phyloP scores from a whole-genome alignment of 306 rosid genomes.

The Castanopsis chinensis region DNA sequence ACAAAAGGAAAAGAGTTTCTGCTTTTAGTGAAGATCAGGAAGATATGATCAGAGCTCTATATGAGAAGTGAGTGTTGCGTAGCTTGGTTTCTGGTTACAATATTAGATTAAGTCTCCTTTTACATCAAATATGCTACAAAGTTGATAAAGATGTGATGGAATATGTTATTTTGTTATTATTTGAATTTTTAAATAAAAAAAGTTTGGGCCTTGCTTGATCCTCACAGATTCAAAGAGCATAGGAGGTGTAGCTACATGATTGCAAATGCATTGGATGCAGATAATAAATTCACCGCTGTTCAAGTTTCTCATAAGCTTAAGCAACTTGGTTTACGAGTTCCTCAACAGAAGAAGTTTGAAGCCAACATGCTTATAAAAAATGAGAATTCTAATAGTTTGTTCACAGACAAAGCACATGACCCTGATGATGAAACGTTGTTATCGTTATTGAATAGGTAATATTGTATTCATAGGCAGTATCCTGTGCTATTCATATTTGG shows the following conservation, averaged over 20 bases:
- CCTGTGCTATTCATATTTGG: background rate
- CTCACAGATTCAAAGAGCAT: constrained; percentile 72
- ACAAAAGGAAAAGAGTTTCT: constrained; percentile 56
- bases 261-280: constrained; percentile 72
- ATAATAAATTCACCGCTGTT: constrained; percentile 60
- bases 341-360: constrained; percentile 47
- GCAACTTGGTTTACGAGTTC: constrained; percentile 69
- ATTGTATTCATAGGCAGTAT: background rate
- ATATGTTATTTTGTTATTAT: background rate
- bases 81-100: constrained; percentile 21
- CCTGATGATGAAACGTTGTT: constrained; percentile 72
- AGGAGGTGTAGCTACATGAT: constrained; percentile 80
- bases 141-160: background rate
- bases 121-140: background rate
- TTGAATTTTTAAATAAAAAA: background rate
- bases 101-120: constrained; percentile 17
- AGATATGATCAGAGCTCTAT: constrained; percentile 59
- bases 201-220: background rate
- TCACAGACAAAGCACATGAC: constrained; percentile 33
- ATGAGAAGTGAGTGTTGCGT: constrained; percentile 72
- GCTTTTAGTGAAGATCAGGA: constrained; percentile 80
- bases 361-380: constrained; percentile 28
- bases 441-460: constrained; percentile 63
- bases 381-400: constrained; percentile 35
- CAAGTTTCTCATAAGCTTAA: constrained; percentile 83